phyloP scores from a whole-genome alignment of 139 green algal genomes.

The Chlamydomonas sp. region DNA sequence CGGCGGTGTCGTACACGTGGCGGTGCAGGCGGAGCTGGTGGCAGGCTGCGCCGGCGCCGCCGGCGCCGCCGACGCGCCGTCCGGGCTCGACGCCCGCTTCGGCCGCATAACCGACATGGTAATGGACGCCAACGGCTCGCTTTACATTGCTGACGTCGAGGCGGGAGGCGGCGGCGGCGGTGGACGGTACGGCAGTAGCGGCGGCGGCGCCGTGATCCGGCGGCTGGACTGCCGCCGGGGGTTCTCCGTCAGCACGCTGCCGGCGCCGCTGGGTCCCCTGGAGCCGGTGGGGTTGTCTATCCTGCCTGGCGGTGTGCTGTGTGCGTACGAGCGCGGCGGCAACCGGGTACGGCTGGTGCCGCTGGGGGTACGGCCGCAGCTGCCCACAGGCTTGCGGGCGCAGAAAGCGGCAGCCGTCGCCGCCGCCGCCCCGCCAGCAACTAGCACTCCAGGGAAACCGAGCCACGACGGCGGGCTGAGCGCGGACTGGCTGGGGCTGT shows the following conservation, averaged over 20 bases:
- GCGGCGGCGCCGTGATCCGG: neutral
- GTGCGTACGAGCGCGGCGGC: conserved; percentile 17
- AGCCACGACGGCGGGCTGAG: neutral
- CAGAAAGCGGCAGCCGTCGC: neutral
- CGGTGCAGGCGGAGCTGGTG: too few species aligned
- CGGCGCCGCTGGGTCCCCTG: neutral
- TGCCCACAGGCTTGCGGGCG: neutral
- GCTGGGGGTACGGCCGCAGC: neutral
- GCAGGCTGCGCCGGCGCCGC: neutral
- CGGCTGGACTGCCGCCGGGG: neutral
- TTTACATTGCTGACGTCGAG: conserved; percentile 13
- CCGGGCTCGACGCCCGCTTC: neutral
- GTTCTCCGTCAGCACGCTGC: conserved; percentile 1
- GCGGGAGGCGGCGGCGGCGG: neutral
- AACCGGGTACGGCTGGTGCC: conserved; percentile 1
- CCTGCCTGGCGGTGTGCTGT: conserved; percentile 14
- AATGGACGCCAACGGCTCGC: neutral
- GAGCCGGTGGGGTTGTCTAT: neutral
- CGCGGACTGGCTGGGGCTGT: neutral
- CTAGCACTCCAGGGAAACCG: too few species aligned
- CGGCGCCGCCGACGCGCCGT: neutral
- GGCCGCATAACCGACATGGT: conserved; percentile 15
- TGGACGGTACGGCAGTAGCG: neutral
- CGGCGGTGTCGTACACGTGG: too few species aligned
- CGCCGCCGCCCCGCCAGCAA: neutral